Evolutionary conservation across 2,329 filamentous ascomycete genomes (phyloP).

Genomic region (Escovopsis sp.): DNA sequence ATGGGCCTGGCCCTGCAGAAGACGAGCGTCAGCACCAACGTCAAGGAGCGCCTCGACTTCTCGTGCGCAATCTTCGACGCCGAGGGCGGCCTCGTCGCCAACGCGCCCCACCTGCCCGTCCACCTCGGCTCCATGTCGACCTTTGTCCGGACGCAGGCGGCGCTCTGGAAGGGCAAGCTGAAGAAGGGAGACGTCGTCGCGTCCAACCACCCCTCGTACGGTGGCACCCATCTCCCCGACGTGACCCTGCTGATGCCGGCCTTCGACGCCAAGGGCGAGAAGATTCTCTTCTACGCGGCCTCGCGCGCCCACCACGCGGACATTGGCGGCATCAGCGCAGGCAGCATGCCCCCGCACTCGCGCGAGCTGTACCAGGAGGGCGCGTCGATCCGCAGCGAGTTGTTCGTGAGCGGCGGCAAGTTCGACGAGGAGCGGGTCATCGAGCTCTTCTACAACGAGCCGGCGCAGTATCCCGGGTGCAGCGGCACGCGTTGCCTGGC

Average conservation of each 20-base stretch:
- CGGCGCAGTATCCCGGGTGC: constrained; percentile 59
- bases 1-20: constrained; percentile 72
- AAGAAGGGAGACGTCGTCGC: constrained; percentile 69
- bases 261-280: constrained; percentile 46
- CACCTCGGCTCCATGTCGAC: constrained; percentile 75
- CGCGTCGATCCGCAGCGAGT: constrained; percentile 46
- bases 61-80: constrained; percentile 69
- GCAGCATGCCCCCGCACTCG: constrained; percentile 66
- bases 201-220: constrained; percentile 70
- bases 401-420: constrained; percentile 59
- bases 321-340: constrained; percentile 66
- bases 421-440: constrained; percentile 67
- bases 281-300: constrained; percentile 70
- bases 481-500: constrained; percentile 63
- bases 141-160: constrained; percentile 60
- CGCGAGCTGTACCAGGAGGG: constrained; percentile 48
- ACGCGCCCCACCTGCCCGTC: constrained; percentile 66
- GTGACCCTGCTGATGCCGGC: constrained; percentile 70
- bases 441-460: constrained; percentile 57
- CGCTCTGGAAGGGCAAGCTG: constrained; percentile 64
- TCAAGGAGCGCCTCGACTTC: constrained; percentile 71
- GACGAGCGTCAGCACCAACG: constrained; percentile 66
- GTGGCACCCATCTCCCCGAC: constrained; percentile 69
- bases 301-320: constrained; percentile 74
- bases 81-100: constrained; percentile 60